phyloP scores from a whole-genome alignment of 352 stramenopile species.

The Thraustotheca clavata region DNA sequence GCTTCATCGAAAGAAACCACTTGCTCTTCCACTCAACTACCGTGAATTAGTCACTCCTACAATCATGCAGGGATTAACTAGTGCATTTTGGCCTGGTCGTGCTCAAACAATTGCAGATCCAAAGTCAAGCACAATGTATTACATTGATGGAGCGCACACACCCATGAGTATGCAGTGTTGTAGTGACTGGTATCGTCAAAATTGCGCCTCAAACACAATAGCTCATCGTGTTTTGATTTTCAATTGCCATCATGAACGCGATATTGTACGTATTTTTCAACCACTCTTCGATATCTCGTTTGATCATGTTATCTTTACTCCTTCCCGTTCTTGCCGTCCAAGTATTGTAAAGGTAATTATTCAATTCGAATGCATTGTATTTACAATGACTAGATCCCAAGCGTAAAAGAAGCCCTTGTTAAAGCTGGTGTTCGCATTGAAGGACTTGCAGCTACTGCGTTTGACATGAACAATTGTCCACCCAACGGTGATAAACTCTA shows the following conservation, averaged over 20 bases:
- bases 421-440: conserved; percentile 35
- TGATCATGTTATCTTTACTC: conserved; percentile 69
- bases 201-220: conserved; percentile 14
- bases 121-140: conserved; percentile 37
- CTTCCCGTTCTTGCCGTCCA: conserved; percentile 48
- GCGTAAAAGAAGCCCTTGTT: conserved; percentile 32
- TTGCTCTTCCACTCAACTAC: background rate
- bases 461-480: conserved; percentile 50
- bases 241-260: conserved; percentile 78
- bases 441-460: conserved; percentile 24
- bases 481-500: conserved; percentile 32
- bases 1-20: conserved; percentile 31
- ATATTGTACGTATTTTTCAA: conserved; percentile 55
- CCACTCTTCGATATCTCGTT: conserved; percentile 53
- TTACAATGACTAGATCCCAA: conserved; percentile 29
- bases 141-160: conserved; percentile 87
- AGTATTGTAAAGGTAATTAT: conserved; percentile 54
- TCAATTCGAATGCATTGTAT: conserved; percentile 31
- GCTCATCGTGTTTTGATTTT: conserved; percentile 53
- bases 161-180: conserved; percentile 64
- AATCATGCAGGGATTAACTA: conserved; percentile 38
- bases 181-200: conserved; percentile 57
- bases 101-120: conserved; percentile 52
- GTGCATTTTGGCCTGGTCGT: conserved; percentile 73
- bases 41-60: conserved; percentile 26